Percentiles rank a stretch among this genome's conserved stretches.
Conservation (phyloP, 164 flowering plant species). For the Liquidambar formosana region DNA sequence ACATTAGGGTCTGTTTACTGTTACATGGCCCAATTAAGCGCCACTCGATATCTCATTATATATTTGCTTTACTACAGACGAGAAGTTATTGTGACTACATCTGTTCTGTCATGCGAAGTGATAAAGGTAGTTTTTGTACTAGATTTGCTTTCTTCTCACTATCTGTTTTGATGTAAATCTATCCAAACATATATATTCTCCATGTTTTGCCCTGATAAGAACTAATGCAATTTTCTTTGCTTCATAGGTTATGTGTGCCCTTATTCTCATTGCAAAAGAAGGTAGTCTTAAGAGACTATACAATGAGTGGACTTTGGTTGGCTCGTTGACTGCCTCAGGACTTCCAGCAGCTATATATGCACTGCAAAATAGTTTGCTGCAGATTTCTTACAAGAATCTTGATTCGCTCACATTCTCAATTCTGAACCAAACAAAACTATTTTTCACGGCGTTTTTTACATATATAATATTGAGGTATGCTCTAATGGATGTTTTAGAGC, state of each 20-base stretch:
- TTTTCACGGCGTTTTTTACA: slow-evolving; percentile 93
- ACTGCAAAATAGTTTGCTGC: slow-evolving; percentile 92
- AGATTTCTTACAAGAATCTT: slow-evolving; percentile 93
- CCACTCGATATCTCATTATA: slow-evolving; percentile 7
- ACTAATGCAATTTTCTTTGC: background rate
- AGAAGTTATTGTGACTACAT: slow-evolving; percentile 92
- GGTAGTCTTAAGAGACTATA: slow-evolving; percentile 61
- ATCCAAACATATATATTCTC: background rate
- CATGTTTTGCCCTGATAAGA: background rate
- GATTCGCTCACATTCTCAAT: slow-evolving; percentile 98
- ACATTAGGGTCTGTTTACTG: background rate
- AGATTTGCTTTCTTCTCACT: background rate
- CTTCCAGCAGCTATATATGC: slow-evolving; percentile 98
- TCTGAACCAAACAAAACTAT: slow-evolving; percentile 91
- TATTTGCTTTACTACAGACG: slow-evolving; percentile 46
- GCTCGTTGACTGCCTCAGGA: slow-evolving; percentile 86
- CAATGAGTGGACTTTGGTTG: slow-evolving; percentile 83
- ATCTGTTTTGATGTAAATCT: background rate
- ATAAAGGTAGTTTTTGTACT: slow-evolving; percentile 61
- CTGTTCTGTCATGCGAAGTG: slow-evolving; percentile 79
- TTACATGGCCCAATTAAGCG: background rate
- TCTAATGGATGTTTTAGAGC: background rate
- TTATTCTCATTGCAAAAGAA: slow-evolving; percentile 68
- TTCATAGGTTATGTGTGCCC: slow-evolving; percentile 73
- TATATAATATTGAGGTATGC: slow-evolving; percentile 80